phyloP scores from a whole-genome alignment of 345 rosid genomes.

The Erucastrum elatum region DNA sequence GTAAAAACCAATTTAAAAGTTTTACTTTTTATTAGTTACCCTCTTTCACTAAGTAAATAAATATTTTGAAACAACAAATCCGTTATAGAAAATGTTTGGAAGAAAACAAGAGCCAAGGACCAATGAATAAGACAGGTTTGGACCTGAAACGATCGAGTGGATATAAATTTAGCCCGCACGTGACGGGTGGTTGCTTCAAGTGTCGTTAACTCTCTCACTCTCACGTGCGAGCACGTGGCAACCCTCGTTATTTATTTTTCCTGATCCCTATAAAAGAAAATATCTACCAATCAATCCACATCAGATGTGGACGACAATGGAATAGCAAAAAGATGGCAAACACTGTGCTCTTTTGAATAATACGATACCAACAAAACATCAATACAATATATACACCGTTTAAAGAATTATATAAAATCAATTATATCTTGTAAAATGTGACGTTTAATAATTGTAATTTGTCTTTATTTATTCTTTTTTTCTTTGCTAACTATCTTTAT shows the following conservation, averaged over 20 bases:
- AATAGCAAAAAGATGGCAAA: slow-evolving; percentile 16
- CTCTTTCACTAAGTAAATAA: neutral
- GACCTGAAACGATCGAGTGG: slow-evolving; percentile 32
- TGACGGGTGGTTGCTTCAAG: slow-evolving; percentile 24
- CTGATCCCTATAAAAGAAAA: neutral
- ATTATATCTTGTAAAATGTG: neutral
- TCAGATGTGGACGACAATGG: slow-evolving; percentile 18
- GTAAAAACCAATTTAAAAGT: too few species aligned
- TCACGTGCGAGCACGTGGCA: slow-evolving; percentile 34
- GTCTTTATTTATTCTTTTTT: neutral
- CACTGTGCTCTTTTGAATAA: slow-evolving; percentile 8
- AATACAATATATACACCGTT: neutral
- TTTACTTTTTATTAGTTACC: too few species aligned
- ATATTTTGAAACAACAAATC: neutral
- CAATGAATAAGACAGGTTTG: slow-evolving; percentile 8
- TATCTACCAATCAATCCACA: slow-evolving; percentile 19
- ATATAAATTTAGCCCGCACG: slow-evolving; percentile 34
- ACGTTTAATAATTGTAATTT: neutral
- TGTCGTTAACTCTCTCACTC: slow-evolving; percentile 24
- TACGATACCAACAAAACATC: neutral
- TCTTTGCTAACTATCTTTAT: too few species aligned
- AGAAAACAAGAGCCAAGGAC: neutral
- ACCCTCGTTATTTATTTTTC: neutral
- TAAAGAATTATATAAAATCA: neutral
- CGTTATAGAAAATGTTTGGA: slow-evolving; percentile 8